A percentile compares a stretch with the other conserved stretches of the same genome.
Evolutionary conservation across 1,284 basidiomycete species (phyloP).

Genomic region (Inonotus hispidus): DNA sequence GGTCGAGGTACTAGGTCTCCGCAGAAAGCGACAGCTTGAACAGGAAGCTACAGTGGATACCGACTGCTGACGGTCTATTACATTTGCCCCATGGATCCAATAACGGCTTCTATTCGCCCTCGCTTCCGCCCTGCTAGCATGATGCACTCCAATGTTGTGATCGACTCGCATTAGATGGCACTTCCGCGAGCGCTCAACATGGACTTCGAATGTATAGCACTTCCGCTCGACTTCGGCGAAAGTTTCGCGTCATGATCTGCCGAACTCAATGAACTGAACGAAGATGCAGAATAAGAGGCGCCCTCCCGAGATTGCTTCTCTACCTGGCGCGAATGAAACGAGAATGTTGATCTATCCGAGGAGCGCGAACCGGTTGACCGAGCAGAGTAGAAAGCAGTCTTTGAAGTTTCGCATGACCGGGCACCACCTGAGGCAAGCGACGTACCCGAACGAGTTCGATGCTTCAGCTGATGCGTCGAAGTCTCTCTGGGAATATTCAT

Average conservation of each 20-base stretch:
- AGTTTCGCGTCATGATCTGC: background rate
- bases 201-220: background rate
- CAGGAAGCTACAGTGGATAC: too few species aligned
- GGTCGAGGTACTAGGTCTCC: background rate
- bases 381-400: conserved; percentile 12
- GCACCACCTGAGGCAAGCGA: background rate
- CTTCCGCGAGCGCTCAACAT: background rate
- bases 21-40: too few species aligned
- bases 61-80: background rate
- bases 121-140: background rate
- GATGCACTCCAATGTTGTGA: background rate
- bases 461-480: background rate
- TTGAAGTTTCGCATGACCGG: conserved; percentile 7
- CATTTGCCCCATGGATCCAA: background rate
- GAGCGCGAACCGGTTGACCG: conserved; percentile 7
- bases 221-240: background rate
- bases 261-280: background rate
- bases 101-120: background rate
- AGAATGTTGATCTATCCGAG: conserved; percentile 2
- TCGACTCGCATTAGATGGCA: background rate
- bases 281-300: conserved; percentile 1
- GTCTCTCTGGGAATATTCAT: background rate
- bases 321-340: background rate
- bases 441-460: background rate
- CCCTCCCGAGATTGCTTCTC: conserved; percentile 2